Evolutionary conservation across 2,329 filamentous ascomycete species (phyloP), one percentile per base, ranked within the genome.

Genomic region (Fusarium pseudocircinatum): DNA sequence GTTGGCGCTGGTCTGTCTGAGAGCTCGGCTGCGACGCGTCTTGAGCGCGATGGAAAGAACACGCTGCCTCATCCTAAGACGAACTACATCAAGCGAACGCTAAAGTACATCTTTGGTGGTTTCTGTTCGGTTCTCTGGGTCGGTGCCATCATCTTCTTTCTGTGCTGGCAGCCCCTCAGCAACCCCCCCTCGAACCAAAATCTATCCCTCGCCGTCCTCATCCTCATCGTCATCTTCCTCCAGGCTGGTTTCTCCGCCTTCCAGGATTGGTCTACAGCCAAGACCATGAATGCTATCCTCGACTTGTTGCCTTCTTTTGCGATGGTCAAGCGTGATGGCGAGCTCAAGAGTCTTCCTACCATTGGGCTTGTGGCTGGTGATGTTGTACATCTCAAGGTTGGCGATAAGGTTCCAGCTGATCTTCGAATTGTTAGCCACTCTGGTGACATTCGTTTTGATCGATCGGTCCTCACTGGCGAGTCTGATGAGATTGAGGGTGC

Each of bases 351-450:
- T 18, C 62, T 87, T n/a, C 77, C 82, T 0, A 83, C 85, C 0
- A 73, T 80, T 4, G 82, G 85, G 32, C 82, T 87, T 4, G 85
- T 86, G 10, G 82, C 81, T 26, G 85, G 85, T 14, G 85, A 87
- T 63, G 76, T 87, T 28, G 81, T 87, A 12, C 81, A 85, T 15
- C 76, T 87, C 16, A 80, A 82, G 58, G 83, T 85, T 4, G 85
- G 85, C 9, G 83, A 86, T 75, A 86, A 85, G 13, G 84, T 87
- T 9, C 85, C 85, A 0, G 85, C 85, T 10, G 85, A 87, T 71
- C 67, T 87, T 34, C 82, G 85, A n/a, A 78, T 85, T 37, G 65
- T 85, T 6, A 78, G 74, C 12, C 81, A 82, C 63, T 85, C 84
- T 13, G 83, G 82, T 0, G 84, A 85, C 32, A 79, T 84, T 44